A percentile compares a stretch with the other conserved stretches of the same genome.
Evolutionary conservation across 1,139 yeast species (phyloP).

Genomic region (Wickerhamomyces sp.): DNA sequence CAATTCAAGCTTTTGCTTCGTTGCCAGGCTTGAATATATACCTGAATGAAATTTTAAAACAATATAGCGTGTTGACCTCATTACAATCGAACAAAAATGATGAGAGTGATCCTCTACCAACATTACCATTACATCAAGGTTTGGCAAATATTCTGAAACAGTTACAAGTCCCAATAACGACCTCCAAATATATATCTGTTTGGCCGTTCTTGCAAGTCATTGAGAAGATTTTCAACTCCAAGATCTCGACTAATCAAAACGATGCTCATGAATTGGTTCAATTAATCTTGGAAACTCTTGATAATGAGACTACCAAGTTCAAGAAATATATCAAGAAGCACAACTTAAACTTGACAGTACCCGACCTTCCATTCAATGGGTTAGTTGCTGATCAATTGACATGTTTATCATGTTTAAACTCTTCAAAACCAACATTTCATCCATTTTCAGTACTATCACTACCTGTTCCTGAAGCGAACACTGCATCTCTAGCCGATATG

Average conservation of each 20-base stretch:
- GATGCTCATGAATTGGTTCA: slow-evolving; percentile 94
- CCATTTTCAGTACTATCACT: slow-evolving; percentile 72
- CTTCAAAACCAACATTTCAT: slow-evolving; percentile 54
- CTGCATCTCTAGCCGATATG: slow-evolving; percentile 48
- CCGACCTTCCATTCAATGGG: slow-evolving; percentile 74
- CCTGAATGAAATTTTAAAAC: slow-evolving; percentile 39
- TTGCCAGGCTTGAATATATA: slow-evolving; percentile 61
- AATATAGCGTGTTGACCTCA: slow-evolving; percentile 24
- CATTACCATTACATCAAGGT: slow-evolving; percentile 50
- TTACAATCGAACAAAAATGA: slow-evolving; percentile 11
- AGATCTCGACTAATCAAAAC: slow-evolving; percentile 78
- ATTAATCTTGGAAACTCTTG: slow-evolving; percentile 70
- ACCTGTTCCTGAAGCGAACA: slow-evolving; percentile 59
- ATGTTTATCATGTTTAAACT: slow-evolving; percentile 62
- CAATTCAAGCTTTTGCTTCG: slow-evolving; percentile 78
- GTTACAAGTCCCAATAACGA: slow-evolving; percentile 56
- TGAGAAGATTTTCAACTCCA: slow-evolving; percentile 73
- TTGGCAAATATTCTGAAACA: slow-evolving; percentile 48
- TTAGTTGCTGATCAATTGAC: slow-evolving; percentile 58
- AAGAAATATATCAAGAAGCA: slow-evolving; percentile 31
- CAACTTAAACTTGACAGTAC: slow-evolving; percentile 26
- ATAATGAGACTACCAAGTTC: slow-evolving; percentile 53
- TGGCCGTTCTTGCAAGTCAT: slow-evolving; percentile 73
- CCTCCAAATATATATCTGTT: slow-evolving; percentile 57
- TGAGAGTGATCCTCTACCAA: slow-evolving; percentile 23